Percentiles rank a stretch among this genome's conserved stretches.
These are phyloP conservation scores for Wallacemonas sp. DNA, from an alignment of 208 protist genomes.

Conservation along the genomic window DNA sequence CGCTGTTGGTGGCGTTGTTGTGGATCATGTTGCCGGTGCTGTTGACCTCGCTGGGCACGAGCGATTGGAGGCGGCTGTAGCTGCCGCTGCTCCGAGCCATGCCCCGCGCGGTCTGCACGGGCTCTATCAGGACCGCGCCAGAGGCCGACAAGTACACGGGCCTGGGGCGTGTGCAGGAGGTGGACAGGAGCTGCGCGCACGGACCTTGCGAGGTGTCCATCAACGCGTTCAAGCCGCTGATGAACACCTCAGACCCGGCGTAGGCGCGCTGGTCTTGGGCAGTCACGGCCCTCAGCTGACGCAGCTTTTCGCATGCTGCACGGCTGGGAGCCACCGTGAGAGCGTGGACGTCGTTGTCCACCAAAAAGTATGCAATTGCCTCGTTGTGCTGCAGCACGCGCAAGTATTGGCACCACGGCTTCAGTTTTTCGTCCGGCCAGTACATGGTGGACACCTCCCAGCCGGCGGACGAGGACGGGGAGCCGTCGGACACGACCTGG, in stretches of 20 bases:
- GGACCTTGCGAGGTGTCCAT: conserved; percentile 45
- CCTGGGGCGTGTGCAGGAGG: conserved; percentile 26
- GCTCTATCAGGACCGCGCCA: conserved; percentile 1
- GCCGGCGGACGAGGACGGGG: background rate
- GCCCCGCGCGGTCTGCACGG: background rate
- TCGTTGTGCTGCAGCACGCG: conserved; percentile 53
- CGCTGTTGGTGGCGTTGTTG: background rate
- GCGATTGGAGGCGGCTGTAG: background rate
- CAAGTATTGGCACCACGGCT: conserved; percentile 29
- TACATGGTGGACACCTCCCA: conserved; percentile 41
- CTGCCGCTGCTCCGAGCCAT: background rate
- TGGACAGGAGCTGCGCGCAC: conserved; percentile 49
- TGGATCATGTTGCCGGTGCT: background rate
- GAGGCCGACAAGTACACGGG: conserved; percentile 17
- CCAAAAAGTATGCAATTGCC: conserved; percentile 19
- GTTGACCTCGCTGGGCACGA: background rate
- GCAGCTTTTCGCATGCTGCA: background rate
- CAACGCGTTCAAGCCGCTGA: conserved; percentile 36
- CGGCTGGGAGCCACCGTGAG: conserved; percentile 1
- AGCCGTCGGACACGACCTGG: too few relatives aligned
- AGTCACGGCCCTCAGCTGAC: conserved; percentile 4
- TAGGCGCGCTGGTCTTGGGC: background rate
- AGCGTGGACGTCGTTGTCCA: background rate
- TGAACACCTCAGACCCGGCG: conserved; percentile 21
- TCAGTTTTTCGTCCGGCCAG: conserved; percentile 48